Percentiles rank a stretch among this genome's conserved stretches.
phyloP scores from a whole-genome alignment of 192 early-diverging fungal genomes.

The Polychytrium aggregatum region DNA sequence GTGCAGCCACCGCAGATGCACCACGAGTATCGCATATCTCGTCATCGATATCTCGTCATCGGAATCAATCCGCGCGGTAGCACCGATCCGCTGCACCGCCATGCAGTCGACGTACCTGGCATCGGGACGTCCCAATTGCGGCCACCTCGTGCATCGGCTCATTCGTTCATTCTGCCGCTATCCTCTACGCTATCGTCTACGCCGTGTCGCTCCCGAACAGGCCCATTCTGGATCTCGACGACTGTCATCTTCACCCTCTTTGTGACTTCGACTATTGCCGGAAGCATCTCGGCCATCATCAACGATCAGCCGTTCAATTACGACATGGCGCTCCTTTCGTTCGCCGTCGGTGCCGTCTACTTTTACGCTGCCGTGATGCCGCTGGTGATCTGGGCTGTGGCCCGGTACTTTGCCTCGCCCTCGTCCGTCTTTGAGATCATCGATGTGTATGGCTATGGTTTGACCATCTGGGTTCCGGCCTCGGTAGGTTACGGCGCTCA shows the following conservation, averaged over 20 bases:
- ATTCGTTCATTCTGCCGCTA: too few relatives aligned
- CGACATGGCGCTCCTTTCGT: slow-evolving; percentile 69
- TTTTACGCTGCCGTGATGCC: slow-evolving; percentile 64
- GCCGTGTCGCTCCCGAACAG: too few relatives aligned
- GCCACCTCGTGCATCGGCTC: too few relatives aligned
- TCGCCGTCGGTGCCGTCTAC: slow-evolving; percentile 75
- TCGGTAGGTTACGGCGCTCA: slow-evolving; percentile 41
- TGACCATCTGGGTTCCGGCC: slow-evolving; percentile 90
- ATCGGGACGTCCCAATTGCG: too few relatives aligned
- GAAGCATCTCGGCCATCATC: slow-evolving; percentile 64
- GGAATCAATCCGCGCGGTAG: too few relatives aligned
- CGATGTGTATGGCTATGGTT: slow-evolving; percentile 80
- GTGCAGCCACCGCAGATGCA: too few relatives aligned
- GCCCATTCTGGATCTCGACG: slow-evolving; percentile 96
- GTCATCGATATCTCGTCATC: too few relatives aligned
- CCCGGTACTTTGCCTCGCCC: slow-evolving; percentile 75
- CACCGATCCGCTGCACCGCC: too few relatives aligned
- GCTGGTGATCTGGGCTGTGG: slow-evolving; percentile 61
- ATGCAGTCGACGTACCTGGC: too few relatives aligned
- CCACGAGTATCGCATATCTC: too few relatives aligned
- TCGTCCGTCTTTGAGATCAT: slow-evolving; percentile 79
- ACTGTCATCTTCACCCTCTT: slow-evolving; percentile 95
- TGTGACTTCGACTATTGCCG: slow-evolving; percentile 82
- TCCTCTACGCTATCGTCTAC: too few relatives aligned
- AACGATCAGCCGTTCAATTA: slow-evolving; percentile 43